Conservation (phyloP, 441 rosid genomes). For the Euphorbia schlechtendalii region DNA sequence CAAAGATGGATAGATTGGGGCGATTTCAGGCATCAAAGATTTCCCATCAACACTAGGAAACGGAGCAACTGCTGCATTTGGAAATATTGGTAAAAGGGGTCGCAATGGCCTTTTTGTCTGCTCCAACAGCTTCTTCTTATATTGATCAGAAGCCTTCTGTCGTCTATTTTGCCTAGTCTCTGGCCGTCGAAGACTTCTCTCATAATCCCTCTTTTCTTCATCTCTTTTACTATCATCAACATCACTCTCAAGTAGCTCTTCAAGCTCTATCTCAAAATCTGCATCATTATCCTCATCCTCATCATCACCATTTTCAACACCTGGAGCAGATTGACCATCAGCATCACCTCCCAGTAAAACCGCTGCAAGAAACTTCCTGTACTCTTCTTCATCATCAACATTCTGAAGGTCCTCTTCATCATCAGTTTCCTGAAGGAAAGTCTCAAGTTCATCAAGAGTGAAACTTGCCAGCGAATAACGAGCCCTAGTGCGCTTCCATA, state of each 20-base stretch:
- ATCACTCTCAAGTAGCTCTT: constrained; percentile 93
- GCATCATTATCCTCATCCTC: constrained; percentile 84
- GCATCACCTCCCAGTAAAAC: constrained; percentile 61
- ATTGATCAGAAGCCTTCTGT: constrained; percentile 42
- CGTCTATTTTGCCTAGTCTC: constrained; percentile 86
- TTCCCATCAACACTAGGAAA: constrained; percentile 27
- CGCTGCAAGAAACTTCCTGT: constrained; percentile 86
- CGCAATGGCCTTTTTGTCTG: constrained; percentile 72
- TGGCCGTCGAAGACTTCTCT: constrained; percentile 45
- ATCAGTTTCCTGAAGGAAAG: constrained; percentile 94
- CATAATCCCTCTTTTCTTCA: constrained; percentile 26
- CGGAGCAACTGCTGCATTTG: constrained; percentile 32
- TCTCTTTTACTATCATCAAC: constrained; percentile 49
- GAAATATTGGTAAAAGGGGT: constrained; percentile 62
- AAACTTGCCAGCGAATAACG: constrained; percentile 78
- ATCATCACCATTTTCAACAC: constrained; percentile 42
- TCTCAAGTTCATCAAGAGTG: constrained; percentile 97
- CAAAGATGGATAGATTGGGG: constrained; percentile 24
- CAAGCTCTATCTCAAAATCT: constrained; percentile 96
- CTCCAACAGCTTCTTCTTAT: constrained; percentile 44
- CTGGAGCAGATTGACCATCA: constrained; percentile 37
- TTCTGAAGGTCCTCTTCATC: constrained; percentile 84
- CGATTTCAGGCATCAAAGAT: constrained; percentile 29
- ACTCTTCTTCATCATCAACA: constrained; percentile 85
- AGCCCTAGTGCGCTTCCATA: constrained; percentile 91